A percentile compares a stretch with the other conserved stretches of the same genome.
phyloP scores from a whole-genome alignment of 176 grass and related monocot genomes.

The Dendrocalamus sinicus region DNA sequence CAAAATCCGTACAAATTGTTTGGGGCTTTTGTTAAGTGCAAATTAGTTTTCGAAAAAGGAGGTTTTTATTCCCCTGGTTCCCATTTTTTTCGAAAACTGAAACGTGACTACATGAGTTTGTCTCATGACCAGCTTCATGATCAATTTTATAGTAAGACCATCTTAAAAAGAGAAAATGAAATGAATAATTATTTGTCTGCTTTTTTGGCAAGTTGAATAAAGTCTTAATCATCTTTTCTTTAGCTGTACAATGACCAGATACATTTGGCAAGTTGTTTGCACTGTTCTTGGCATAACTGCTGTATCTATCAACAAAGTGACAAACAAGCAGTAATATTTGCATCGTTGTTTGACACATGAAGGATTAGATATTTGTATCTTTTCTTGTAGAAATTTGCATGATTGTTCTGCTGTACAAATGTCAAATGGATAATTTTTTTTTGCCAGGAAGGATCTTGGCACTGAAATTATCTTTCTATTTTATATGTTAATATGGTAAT shows the following conservation, averaged over 20 bases:
- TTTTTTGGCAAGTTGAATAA: not conserved
- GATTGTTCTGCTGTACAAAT: slow-evolving; percentile 13
- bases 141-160: not conserved
- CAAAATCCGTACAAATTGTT: not conserved
- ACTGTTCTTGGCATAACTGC: slow-evolving; percentile 10
- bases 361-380: not conserved
- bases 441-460: slow-evolving; percentile 16
- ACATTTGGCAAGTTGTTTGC: slow-evolving; percentile 5
- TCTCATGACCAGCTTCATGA: slow-evolving; percentile 1
- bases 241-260: not conserved
- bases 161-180: not conserved
- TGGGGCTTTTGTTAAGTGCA: not conserved
- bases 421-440: not conserved
- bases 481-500: not conserved
- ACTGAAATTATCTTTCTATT: not conserved
- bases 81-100: not conserved
- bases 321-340: not conserved
- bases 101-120: not conserved
- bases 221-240: not conserved
- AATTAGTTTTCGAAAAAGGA: not conserved
- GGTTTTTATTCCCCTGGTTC: not conserved
- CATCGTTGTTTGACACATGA: slow-evolving; percentile 19
- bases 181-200: not conserved
- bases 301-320: not conserved
- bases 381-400: not conserved